Conservation (phyloP, 225 moss, liverwort and hornwort species). For the Marchantia polymorpha region DNA sequence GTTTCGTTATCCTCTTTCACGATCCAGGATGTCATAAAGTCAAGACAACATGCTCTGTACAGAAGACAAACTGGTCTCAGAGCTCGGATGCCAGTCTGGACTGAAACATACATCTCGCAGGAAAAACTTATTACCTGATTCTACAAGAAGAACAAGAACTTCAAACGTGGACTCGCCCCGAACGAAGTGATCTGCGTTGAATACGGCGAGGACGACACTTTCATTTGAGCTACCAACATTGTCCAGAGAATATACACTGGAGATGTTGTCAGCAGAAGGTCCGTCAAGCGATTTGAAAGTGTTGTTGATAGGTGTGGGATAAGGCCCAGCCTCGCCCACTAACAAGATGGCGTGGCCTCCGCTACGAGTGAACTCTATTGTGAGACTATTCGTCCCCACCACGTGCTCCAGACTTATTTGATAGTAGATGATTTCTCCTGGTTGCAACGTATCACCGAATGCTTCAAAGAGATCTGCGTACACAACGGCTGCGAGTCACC, state of each 20-base stretch:
- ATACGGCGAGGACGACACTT: conserved; percentile 12
- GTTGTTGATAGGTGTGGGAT: conserved; percentile 15
- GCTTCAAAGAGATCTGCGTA: background rate
- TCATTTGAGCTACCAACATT: background rate
- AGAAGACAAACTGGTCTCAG: too few relatives aligned
- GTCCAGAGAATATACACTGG: conserved; percentile 3
- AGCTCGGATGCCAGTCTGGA: too few relatives aligned
- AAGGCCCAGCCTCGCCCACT: background rate
- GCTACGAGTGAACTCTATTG: background rate
- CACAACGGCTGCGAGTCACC: background rate
- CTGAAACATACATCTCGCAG: too few relatives aligned
- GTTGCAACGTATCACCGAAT: background rate
- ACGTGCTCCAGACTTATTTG: background rate
- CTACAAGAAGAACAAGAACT: conserved; percentile 2
- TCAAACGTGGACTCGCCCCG: conserved; percentile 9
- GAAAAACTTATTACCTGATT: background rate
- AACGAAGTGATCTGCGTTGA: conserved; percentile 14
- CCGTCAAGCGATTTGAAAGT: background rate
- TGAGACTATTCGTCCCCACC: background rate
- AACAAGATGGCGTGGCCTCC: conserved; percentile 13
- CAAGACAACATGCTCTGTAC: too few relatives aligned
- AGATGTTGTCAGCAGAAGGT: background rate
- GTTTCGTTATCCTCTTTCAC: too few relatives aligned
- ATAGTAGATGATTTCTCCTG: conserved; percentile 7
- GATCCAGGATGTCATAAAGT: too few relatives aligned